Evolutionary conservation across 768 basidiomycete genomes (phyloP), one percentile per base, ranked within the genome.

Genomic region (Rhodotorula taiwanensis): DNA sequence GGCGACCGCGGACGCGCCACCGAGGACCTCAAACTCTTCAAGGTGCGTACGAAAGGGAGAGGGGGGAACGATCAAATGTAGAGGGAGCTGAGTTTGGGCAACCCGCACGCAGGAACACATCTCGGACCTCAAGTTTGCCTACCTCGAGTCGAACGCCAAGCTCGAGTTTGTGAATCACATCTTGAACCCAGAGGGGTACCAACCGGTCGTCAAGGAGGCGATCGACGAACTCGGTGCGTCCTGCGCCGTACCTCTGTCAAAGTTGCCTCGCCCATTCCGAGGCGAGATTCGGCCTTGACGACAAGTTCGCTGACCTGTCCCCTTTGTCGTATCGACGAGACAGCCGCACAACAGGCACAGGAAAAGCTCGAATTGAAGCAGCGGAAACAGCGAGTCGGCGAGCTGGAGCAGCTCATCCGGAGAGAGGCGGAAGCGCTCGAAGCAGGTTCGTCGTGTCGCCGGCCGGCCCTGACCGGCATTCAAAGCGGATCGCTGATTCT

Each of bases 41-140:
- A 68, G 62, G 66, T 68, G 33, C 45, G 47, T 23, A 3, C 9
- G 51, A n/a, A n/a, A 4, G n/a, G 15, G 25, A 31, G 9, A 5
- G 4, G 18, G 43, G 23, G 10, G 23, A 25, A 11, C 25, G 9
- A 39, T 5, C 5, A 11, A 34, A 7, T 34, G 28, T 21, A 4
- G n/a, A n/a, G n/a, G n/a, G n/a, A n/a, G n/a, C n/a, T n/a, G n/a
- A n/a, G n/a, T n/a, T 36, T 56, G 45, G 9, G 10, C 10, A 39
- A 39, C 8, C 15, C 33, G 2, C 36, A 2, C 21, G n/a, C 50
- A 69, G 67, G 60, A 65, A 20, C 47, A 56, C 5, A 57, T 69
- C 28, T 69, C 68, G 55, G 58, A 42, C 2, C 60, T 69, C 56
- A 69, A 69, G 60, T 65, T 69, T 33, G 68, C 68, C n/a, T 69